phyloP scores from a whole-genome alignment of 148 eudicot species.

The Spergularia bocconei region DNA sequence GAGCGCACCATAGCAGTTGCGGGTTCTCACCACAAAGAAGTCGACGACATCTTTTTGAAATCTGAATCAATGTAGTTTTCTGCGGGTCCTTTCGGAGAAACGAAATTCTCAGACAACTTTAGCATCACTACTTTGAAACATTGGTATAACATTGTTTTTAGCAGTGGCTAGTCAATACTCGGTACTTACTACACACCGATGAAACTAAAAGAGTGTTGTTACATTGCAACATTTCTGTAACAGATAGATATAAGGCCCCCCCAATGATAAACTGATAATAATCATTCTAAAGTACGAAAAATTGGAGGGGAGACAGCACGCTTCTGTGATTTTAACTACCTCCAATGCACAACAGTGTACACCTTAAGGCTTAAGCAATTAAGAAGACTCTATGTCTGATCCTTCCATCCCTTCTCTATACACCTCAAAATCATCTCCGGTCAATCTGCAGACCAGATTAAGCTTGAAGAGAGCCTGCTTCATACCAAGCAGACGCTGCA shows the following conservation, averaged over 20 bases:
- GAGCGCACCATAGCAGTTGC: too few species aligned
- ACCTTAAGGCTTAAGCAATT: neutral
- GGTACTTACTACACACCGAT: neutral
- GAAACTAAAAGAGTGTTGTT: neutral
- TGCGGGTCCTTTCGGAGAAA: neutral
- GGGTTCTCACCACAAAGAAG: too few species aligned
- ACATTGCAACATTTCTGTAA: conserved; percentile 6
- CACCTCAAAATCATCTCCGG: conserved; percentile 65
- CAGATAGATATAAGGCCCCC: neutral
- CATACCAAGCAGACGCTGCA: conserved; percentile 72
- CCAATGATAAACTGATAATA: neutral
- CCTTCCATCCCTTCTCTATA: conserved; percentile 66
- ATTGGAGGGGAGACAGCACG: neutral
- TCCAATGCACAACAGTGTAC: neutral
- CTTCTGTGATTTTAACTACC: conserved; percentile 6
- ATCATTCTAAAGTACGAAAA: conserved; percentile 2
- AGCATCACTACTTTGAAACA: neutral
- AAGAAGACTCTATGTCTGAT: conserved; percentile 80
- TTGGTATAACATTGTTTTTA: neutral
- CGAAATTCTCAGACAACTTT: neutral
- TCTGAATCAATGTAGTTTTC: too few species aligned
- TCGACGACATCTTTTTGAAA: too few species aligned
- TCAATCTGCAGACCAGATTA: conserved; percentile 69
- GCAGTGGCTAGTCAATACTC: neutral
- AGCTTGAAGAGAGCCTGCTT: conserved; percentile 84